Percentiles rank a stretch among this genome's conserved stretches.
Conservation (phyloP, 495 filamentous ascomycete genomes). For the Penicillium chermesinum region DNA sequence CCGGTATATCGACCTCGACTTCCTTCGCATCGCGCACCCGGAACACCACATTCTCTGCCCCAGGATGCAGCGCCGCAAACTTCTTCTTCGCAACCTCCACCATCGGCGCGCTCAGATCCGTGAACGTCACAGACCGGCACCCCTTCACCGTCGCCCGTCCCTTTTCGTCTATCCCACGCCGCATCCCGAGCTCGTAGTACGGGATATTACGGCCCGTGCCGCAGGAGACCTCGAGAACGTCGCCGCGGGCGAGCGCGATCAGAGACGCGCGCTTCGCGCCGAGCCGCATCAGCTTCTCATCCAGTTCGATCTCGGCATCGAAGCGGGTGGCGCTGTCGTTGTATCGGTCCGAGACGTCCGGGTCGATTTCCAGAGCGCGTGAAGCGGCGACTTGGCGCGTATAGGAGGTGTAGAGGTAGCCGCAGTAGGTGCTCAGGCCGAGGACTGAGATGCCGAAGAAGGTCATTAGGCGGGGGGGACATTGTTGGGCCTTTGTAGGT, state of each 20-base stretch:
- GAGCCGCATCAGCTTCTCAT: conserved; percentile 64
- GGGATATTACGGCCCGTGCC: conserved; percentile 85
- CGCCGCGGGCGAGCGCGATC: conserved; percentile 56
- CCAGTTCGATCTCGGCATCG: conserved; percentile 58
- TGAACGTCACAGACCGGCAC: conserved; percentile 51
- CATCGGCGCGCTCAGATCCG: conserved; percentile 63
- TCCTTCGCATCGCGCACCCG: conserved; percentile 34
- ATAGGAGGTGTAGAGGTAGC: conserved; percentile 49
- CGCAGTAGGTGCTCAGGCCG: conserved; percentile 45
- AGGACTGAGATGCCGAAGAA: conserved; percentile 43
- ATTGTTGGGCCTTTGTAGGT: conserved; percentile 16
- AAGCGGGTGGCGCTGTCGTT: conserved; percentile 53
- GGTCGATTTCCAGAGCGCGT: conserved; percentile 35
- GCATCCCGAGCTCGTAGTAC: conserved; percentile 64
- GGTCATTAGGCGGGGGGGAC: conserved; percentile 33
- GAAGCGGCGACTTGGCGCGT: conserved; percentile 31
- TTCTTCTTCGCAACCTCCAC: conserved; percentile 55
- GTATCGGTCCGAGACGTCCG: conserved; percentile 53
- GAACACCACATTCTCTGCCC: conserved; percentile 40
- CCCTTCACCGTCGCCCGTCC: conserved; percentile 32
- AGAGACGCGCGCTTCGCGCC: conserved; percentile 56
- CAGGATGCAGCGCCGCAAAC: conserved; percentile 47
- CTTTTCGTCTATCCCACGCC: conserved; percentile 63
- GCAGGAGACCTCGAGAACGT: conserved; percentile 84
- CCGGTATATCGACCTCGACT: conserved; percentile 16